Percentiles rank a stretch among this genome's conserved stretches.
Conservation (phyloP, 2,329 filamentous ascomycete species). For the Monascus ruber region DNA sequence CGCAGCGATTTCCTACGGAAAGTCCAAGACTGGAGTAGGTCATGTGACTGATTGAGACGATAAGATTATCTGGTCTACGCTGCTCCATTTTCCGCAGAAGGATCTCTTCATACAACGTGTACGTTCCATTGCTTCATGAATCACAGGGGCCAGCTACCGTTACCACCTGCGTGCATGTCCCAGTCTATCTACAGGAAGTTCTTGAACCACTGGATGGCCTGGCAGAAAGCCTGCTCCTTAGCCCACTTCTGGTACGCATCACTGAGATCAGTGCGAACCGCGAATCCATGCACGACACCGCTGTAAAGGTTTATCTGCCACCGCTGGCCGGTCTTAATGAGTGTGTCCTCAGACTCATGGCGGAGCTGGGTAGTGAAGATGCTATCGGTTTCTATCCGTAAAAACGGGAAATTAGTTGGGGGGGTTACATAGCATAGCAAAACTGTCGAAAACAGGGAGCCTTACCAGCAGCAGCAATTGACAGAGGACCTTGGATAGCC, state of each 20-base stretch:
- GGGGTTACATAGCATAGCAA: neutral
- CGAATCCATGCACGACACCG: slow-evolving; percentile 62
- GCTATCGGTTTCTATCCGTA: slow-evolving; percentile 44
- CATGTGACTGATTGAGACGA: too few relatives aligned
- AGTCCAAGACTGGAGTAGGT: too few relatives aligned
- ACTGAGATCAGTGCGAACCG: slow-evolving; percentile 53
- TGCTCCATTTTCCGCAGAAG: too few relatives aligned
- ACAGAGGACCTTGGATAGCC: slow-evolving; percentile 55
- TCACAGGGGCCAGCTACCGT: neutral
- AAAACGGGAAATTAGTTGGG: too few relatives aligned
- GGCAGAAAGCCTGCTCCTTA: slow-evolving; percentile 70
- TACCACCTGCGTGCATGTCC: neutral
- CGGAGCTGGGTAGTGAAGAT: slow-evolving; percentile 56
- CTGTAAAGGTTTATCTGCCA: slow-evolving; percentile 72
- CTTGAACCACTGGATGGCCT: slow-evolving; percentile 69
- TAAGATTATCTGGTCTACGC: too few relatives aligned
- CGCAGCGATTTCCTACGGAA: too few relatives aligned
- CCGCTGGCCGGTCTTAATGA: slow-evolving; percentile 44
- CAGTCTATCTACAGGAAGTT: slow-evolving; percentile 39
- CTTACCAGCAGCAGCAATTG: slow-evolving; percentile 48
- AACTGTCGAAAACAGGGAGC: slow-evolving; percentile 1
- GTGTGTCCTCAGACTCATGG: slow-evolving; percentile 53
- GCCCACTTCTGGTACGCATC: slow-evolving; percentile 52
- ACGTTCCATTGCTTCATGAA: too few relatives aligned
- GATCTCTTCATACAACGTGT: too few relatives aligned